phyloP scores from a whole-genome alignment of 2,329 filamentous ascomycete species.

The Alternaria viburni region DNA sequence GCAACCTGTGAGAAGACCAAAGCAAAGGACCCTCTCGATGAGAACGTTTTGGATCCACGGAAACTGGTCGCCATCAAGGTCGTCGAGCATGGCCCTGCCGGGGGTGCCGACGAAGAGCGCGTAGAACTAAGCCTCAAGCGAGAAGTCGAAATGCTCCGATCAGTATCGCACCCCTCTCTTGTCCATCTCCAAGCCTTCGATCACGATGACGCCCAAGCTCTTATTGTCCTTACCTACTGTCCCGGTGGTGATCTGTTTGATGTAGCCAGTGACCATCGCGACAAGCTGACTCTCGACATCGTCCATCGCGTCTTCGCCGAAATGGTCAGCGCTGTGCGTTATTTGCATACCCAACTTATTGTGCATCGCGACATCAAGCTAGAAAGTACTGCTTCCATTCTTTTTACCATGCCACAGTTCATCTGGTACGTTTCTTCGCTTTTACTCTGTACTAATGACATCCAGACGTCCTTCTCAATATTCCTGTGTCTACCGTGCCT shows the following conservation, averaged over 20 bases:
- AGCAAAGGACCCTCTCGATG: constrained; percentile 51
- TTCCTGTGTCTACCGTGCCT: constrained; percentile 72
- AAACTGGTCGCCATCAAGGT: constrained; percentile 94
- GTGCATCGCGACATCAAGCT: constrained; percentile 98
- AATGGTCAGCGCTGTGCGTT: constrained; percentile 81
- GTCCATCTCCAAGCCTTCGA: constrained; percentile 92
- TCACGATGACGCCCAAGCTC: constrained; percentile 79
- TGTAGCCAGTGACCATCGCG: constrained; percentile 75
- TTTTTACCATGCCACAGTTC: constrained; percentile 12
- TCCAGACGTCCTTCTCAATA: constrained; percentile 87
- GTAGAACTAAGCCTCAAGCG: constrained; percentile 93
- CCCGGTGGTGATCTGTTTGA: constrained; percentile 96
- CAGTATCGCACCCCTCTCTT: constrained; percentile 85
- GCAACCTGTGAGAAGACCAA: constrained; percentile 75
- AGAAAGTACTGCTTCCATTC: constrained; percentile 72
- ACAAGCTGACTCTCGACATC: constrained; percentile 70
- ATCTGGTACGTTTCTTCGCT: constrained; percentile 28
- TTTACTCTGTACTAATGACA: constrained; percentile 37
- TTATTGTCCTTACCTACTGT: constrained; percentile 89
- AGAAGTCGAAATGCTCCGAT: constrained; percentile 92
- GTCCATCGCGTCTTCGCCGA: constrained; percentile 89
- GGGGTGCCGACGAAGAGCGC: constrained; percentile 89
- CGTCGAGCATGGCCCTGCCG: constrained; percentile 91
- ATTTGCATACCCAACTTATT: constrained; percentile 84
- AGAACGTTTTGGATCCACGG: constrained; percentile 66